Conservation (phyloP, 2,329 filamentous ascomycete species). For the Calonectria naviculata region DNA sequence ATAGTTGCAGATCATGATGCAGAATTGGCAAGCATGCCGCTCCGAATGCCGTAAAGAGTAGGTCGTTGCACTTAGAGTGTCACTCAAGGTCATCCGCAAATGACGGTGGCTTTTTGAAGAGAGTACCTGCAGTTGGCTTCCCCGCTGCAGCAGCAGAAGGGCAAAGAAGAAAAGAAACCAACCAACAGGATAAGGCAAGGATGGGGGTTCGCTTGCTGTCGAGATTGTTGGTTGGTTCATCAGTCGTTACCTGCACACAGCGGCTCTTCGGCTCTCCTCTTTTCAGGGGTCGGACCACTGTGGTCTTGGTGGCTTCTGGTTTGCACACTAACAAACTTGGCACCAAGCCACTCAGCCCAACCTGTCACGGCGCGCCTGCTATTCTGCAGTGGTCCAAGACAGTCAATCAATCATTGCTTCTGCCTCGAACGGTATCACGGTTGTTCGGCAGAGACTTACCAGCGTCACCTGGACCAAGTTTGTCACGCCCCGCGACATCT, state of each 20-base stretch:
- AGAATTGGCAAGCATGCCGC: neutral
- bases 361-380: neutral
- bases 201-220: neutral
- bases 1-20: constrained; percentile 4
- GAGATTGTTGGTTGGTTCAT: neutral
- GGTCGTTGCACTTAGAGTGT: neutral
- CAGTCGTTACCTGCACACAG: neutral
- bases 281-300: constrained; percentile 8
- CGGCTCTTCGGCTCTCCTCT: neutral
- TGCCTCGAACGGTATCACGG: neutral
- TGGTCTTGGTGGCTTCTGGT: constrained; percentile 4
- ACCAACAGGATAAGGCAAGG: neutral
- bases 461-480: neutral
- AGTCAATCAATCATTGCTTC: neutral
- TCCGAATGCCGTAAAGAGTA: neutral
- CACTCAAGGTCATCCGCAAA: neutral
- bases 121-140: neutral
- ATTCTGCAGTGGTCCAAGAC: neutral
- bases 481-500: neutral
- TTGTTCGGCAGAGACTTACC: neutral
- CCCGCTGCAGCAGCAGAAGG: neutral
- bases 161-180: neutral
- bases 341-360: neutral
- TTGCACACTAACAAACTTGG: constrained; percentile 7
- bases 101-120: neutral